Conservation (phyloP, 1,284 basidiomycete species). For the Kalmanozyma brasiliensis region DNA sequence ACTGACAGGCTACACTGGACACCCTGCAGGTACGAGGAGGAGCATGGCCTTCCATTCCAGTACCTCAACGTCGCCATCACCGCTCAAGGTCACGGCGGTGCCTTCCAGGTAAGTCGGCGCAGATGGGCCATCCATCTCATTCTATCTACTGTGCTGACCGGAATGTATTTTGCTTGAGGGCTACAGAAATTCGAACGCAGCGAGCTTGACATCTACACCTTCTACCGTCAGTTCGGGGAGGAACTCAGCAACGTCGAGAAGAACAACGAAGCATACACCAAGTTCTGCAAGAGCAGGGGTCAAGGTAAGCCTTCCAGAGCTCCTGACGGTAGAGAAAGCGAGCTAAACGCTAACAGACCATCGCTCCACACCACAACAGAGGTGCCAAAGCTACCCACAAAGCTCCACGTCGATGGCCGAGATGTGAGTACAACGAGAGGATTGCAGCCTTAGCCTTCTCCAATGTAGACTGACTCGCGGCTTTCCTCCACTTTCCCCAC, state of each 20-base stretch:
- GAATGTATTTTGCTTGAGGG: neutral
- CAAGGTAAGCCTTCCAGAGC: constrained; percentile 17
- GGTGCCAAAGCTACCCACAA: constrained; percentile 43
- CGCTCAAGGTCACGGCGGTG: constrained; percentile 60
- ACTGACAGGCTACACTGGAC: too few species aligned
- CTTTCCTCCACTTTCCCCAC: too few species aligned
- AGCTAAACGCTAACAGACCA: too few species aligned
- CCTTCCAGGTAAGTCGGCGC: constrained; percentile 61
- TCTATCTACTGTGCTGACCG: neutral
- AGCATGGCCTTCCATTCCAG: constrained; percentile 60
- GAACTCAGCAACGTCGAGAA: constrained; percentile 59
- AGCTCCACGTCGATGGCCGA: constrained; percentile 40
- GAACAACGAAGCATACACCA: constrained; percentile 56
- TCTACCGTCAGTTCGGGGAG: constrained; percentile 64
- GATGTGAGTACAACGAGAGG: constrained; percentile 25
- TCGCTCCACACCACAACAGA: constrained; percentile 25
- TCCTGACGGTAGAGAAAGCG: too few species aligned
- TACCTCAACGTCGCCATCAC: constrained; percentile 69
- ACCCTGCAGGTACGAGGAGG: constrained; percentile 55
- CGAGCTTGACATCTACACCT: constrained; percentile 63
- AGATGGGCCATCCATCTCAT: neutral
- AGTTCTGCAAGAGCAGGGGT: constrained; percentile 56
- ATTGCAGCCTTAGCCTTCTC: too few species aligned
- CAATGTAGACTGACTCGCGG: neutral
- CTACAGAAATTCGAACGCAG: constrained; percentile 62